Base-by-base conservation (phyloP, 139 green algal genomes). In the Haematococcus lacustris region DNA sequence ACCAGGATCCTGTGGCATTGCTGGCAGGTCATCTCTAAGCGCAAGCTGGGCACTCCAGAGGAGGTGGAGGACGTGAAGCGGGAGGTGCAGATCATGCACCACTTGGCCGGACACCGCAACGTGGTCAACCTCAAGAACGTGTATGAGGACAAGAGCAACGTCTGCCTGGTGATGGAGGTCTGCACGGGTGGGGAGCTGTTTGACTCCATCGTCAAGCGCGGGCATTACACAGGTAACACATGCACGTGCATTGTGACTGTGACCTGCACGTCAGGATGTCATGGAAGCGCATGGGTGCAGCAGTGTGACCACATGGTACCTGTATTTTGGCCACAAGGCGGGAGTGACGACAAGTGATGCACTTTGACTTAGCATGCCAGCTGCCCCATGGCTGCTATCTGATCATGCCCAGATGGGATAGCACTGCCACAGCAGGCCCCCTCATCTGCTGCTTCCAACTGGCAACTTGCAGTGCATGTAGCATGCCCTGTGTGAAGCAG, bases 21-120 rank as follows among this genome's bases (percentile, higher is more conserved):
- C 17, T 53, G 3, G 28, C 71, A 98, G 78, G 86, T 87, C 43
- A 98, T 99, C 77, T 85, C 83, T 59, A 99, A 99, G 85, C 83
- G 86, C 60, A 97, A 97, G 82, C 82, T 98, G 32, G 78, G 81
- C 43, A 88, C 78, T 39, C 73, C 82, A 17, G 94, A 98, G 71
- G 95, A 98, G 76, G 85, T 98, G 26, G 92, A 97, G 40, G 95
- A 99, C 74, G 90, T 99, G 57, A 75, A 86, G 77, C 84, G 93
- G 0, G 95, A 99, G 79, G 90, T 99, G 60, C 87, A 93, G 70
- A 83, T 88, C 83, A 88, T 88, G 83, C 79, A 88, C 71, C 83
- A 88, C 71, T 64, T 88, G 51, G 79, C 83, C 9, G 83, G 83
- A 0, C 83, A 88, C 66, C 35, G 64, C 35, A 88, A 88, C 62